Conservation (phyloP, 2,329 filamentous ascomycete genomes). For the Metarhizium rileyi region DNA sequence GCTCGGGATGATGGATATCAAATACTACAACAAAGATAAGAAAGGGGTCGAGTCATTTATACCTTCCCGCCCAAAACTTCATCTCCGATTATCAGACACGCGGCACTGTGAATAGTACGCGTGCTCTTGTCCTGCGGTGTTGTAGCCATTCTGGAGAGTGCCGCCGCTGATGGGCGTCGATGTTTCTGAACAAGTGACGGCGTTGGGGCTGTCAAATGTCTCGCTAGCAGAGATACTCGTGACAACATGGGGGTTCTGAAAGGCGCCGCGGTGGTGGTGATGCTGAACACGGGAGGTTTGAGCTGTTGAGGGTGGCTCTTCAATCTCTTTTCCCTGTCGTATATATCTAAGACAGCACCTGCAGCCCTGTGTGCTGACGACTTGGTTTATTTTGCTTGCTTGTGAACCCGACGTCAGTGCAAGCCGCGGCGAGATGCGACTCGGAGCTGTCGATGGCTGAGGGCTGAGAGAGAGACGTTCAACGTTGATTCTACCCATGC, state of each 20-base stretch:
- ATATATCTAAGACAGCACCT: background rate
- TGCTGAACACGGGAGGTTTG: constrained; percentile 8
- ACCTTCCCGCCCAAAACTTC: constrained; percentile 94
- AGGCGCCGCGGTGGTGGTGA: background rate
- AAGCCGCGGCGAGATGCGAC: background rate
- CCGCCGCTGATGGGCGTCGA: constrained; percentile 12
- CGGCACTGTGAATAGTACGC: constrained; percentile 76
- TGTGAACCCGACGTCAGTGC: background rate
- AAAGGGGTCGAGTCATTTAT: constrained; percentile 20
- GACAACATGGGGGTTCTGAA: constrained; percentile 54
- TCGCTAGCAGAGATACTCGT: constrained; percentile 61
- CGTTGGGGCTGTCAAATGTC: constrained; percentile 46
- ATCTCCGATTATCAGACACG: constrained; percentile 92
- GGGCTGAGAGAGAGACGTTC: background rate
- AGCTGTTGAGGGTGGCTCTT: background rate
- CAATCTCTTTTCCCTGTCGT: background rate
- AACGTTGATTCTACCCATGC: no score
- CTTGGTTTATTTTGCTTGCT: background rate
- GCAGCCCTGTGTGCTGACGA: background rate
- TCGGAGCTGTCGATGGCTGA: background rate
- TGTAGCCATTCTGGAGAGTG: constrained; percentile 29
- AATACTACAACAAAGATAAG: background rate
- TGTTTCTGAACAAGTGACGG: constrained; percentile 21
- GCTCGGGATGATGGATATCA: background rate
- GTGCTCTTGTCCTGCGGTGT: constrained; percentile 39